Evolutionary conservation across 2,329 filamentous ascomycete species (phyloP), one percentile per base, ranked within the genome.

Genomic region (Paecilomyces sp.): DNA sequence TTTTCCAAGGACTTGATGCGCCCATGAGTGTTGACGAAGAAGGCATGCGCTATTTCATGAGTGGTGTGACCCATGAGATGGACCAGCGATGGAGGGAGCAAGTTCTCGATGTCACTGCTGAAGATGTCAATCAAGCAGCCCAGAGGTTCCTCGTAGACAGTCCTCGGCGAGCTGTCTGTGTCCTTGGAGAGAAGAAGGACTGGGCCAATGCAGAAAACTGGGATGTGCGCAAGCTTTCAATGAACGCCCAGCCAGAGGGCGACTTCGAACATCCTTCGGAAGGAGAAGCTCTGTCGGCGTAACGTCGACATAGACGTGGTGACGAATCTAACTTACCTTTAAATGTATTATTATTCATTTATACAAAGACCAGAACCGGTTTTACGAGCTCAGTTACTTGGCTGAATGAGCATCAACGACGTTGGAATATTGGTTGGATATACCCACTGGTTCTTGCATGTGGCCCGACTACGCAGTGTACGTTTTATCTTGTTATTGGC

Each of bases 1-100:
- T 96, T 12, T 99, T 99, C 81, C 92, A 99, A 75, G 82, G 85
- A 36, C 85, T 97, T 9, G 94, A 99, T 74, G 93, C 93, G 11
- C 94, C 94, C 0, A 83, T 88, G 66, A 88, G 90, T 47, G 91
- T 97, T 24, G 94, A 89, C 71, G 83, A 89, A 56, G 93, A 97
- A 73, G 94, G 93, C 36, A 90, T 96, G 86, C 83, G 85, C 52
- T 83, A 87, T 58, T 99, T 99, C 76, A 79, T 96, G 69, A 89
- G 87, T 31, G 92, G 92, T 12, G 83, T 99, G 36, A 91, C 89
- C 1, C 85, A 94, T 61, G 89, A 91, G 67, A 96, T 97, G 92
- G 88, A 89, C 70, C 92, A 97, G 77, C 83, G 80, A 67, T 87
- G 91, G 73, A 83, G 94, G 66, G 90, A 94, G 75, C 87, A 89